Percentiles rank a stretch among this genome's conserved stretches.
Conservation (phyloP, 139 green algal species). For the Tetradesmus obliquus region DNA sequence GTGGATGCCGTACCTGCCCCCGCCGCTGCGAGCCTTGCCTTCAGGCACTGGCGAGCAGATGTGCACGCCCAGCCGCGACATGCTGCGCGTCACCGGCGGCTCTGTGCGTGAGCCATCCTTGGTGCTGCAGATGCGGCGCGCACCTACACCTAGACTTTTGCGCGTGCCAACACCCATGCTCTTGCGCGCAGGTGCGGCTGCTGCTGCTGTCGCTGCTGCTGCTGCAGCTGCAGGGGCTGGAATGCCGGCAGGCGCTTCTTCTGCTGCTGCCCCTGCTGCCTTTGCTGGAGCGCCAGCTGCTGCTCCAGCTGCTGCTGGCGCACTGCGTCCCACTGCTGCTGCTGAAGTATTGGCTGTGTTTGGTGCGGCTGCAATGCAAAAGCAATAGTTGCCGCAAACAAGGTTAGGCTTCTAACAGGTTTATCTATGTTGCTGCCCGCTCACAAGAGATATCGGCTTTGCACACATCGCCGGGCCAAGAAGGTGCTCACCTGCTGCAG, state of each 20-base stretch:
- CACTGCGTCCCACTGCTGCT: neutral
- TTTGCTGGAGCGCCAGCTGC: neutral
- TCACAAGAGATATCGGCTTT: too few relatives aligned
- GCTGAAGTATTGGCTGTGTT: too few relatives aligned
- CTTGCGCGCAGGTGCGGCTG: neutral
- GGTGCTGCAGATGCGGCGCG: neutral
- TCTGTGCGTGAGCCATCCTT: conserved; percentile 33
- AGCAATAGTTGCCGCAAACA: too few relatives aligned
- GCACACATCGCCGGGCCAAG: neutral
- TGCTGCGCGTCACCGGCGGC: conserved; percentile 50
- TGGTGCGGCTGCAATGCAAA: neutral
- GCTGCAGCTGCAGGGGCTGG: neutral
- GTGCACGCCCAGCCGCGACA: conserved; percentile 1
- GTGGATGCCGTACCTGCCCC: neutral
- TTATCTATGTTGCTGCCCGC: too few relatives aligned
- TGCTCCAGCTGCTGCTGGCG: neutral
- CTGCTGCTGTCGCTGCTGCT: neutral
- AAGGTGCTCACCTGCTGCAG: neutral
- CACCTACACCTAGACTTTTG: conserved; percentile 27
- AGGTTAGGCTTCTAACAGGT: neutral
- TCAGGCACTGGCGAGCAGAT: conserved; percentile 35
- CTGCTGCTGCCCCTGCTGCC: neutral
- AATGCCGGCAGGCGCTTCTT: neutral
- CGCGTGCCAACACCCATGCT: neutral
- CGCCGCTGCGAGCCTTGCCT: neutral